Evolutionary conservation across 2,329 filamentous ascomycete species (phyloP).

Genomic region (Rachicladosporium sp.): DNA sequence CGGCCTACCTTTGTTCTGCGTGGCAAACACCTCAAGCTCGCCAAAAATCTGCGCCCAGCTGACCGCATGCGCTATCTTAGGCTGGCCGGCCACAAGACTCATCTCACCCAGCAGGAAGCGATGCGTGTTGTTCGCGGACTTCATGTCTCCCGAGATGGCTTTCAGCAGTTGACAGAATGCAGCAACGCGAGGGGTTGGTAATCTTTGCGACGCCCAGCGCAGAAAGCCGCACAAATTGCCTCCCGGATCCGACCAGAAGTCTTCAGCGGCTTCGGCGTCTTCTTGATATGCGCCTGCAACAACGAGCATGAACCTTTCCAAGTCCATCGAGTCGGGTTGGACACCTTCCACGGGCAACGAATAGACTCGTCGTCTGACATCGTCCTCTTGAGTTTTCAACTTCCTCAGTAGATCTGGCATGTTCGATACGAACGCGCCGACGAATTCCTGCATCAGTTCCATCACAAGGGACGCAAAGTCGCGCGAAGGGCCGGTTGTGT

Average conservation of each 20-base stretch:
- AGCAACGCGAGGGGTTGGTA: constrained; percentile 89
- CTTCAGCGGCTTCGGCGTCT: constrained; percentile 71
- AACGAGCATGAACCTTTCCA: constrained; percentile 84
- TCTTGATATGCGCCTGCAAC: constrained; percentile 86
- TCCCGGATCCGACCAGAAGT: constrained; percentile 86
- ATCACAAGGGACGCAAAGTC: constrained; percentile 64
- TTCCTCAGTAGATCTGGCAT: constrained; percentile 84
- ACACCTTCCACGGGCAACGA: constrained; percentile 21
- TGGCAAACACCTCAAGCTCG: constrained; percentile 74
- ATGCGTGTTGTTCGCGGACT: constrained; percentile 75
- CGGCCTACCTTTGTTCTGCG: constrained; percentile 63
- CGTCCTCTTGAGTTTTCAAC: constrained; percentile 78
- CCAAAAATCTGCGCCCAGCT: constrained; percentile 90
- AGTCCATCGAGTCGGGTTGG: constrained; percentile 36
- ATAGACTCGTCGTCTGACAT: constrained; percentile 50
- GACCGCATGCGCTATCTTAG: constrained; percentile 70
- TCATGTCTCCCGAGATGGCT: constrained; percentile 69
- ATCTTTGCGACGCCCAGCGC: constrained; percentile 89
- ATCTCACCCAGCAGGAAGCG: constrained; percentile 82
- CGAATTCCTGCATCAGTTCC: constrained; percentile 72
- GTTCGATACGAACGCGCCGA: constrained; percentile 88
- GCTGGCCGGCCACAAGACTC: constrained; percentile 45
- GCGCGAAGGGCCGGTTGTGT: constrained; percentile 53
- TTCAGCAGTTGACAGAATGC: constrained; percentile 95
- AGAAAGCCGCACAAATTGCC: constrained; percentile 90